Base-by-base conservation (phyloP, 2,329 filamentous ascomycete genomes). In the Phialophora verrucosa region DNA sequence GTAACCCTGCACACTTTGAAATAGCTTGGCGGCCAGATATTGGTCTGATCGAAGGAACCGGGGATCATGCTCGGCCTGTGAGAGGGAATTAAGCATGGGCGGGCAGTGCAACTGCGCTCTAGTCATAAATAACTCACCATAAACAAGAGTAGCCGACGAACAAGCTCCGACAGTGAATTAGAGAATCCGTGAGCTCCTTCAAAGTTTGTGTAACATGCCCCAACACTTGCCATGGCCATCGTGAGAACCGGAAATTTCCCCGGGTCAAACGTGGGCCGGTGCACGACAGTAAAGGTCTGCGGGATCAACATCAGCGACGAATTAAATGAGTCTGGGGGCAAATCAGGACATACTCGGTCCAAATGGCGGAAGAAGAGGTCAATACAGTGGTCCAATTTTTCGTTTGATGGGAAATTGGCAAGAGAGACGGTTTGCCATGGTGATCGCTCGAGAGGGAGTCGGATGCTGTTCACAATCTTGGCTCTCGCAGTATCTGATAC, bases 311-410 rank as follows among this genome's bases (percentile, higher is more conserved):
- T 49, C 17, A 49, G 23, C 11, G 44, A 49, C n/a, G 8, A 5
- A n/a, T 49, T 4, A 49, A 4, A 49, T 1, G 32, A 35, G 32
- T 35, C 10, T 20, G 12, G 44, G 2, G 23, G 23, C 44, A 7
- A 12, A 10, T 35, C 10, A 49, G 44, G 44, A 23, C 23, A 20
- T 49, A 23, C 44, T 49, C 44, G 17, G 14, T 66, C 27, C 56
- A 66, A 63, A 44, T 66, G 38, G 11, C 14, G 32, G 20, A 63
- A 66, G 27, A 54, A 66, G 8, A 59, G 11, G 38, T 66, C 64
- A 27, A 66, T 59, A 49, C 64, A 66, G 31, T 66, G 54, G 27
- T 66, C 60, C 32, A 66, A 38, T 23, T 56, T 66, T 47, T 55
- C 54, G 1, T 59, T 55, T 29, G 12, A 8, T 7, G 64, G 64